Evolutionary conservation across 371 early-diverging fungal genomes (phyloP), one percentile per base, ranked within the genome.

Genomic region (Haplosporangium sp.): DNA sequence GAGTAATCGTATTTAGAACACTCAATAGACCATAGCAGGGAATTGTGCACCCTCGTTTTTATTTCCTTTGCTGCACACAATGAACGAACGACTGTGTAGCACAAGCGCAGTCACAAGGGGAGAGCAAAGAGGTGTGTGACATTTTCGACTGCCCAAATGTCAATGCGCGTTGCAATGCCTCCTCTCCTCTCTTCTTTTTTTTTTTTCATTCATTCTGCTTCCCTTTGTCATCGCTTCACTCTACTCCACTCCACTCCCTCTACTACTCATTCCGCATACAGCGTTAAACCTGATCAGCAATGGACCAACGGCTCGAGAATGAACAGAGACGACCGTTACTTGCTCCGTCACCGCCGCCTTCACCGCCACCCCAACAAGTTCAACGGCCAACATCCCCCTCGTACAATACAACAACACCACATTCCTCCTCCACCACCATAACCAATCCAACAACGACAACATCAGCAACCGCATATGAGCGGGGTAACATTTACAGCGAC

Each of bases 261-360:
- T 29, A 29, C 4, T 29, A 41, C 45, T 62, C n/a, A 55, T 54
- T 40, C 37, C 40, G 23, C 55, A 51, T 53, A 29, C 20, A 10
- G 41, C 57, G 42, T 3, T 41, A 14, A 42, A 9, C 18, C 16
- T 10, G 42, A 57, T 23, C 11, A 38, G 52, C 40, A 18, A 69
- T 69, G 70, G 59, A 69, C 63, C 53, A 69, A 42, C 58, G 43
- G 9, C 51, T 42, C 5, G 57, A 48, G 40, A 23, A 58, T 11
- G 59, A 69, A 12, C 64, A 69, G 54, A 18, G 59, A 23, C 55
- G 37, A 20, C 63, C 63, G 13, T 46, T 64, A 20, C 54, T 69
- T 21, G 9, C 52, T 36, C 38, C 21, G 43, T 47, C 47, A n/a
- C 48, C 50, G 13, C 56, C n/a, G 16, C 14, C 52, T 52, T 56